phyloP scores from a whole-genome alignment of 345 rosid species.

The Dovyalis caffra region DNA sequence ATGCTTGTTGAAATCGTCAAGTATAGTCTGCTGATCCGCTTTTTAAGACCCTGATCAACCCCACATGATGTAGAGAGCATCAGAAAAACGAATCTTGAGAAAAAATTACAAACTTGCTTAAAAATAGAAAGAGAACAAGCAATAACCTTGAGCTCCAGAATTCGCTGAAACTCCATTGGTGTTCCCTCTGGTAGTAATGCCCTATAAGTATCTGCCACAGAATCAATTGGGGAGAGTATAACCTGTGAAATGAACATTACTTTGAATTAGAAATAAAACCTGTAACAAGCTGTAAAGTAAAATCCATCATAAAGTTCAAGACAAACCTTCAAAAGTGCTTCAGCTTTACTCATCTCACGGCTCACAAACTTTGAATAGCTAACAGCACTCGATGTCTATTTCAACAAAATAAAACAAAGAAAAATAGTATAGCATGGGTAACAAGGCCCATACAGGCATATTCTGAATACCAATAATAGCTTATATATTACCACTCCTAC shows the following conservation, averaged over 20 bases:
- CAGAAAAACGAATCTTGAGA: background rate
- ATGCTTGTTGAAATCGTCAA: slow-evolving; percentile 88
- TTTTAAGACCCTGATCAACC: slow-evolving; percentile 73
- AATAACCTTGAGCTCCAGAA: slow-evolving; percentile 89
- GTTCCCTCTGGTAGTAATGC: slow-evolving; percentile 98
- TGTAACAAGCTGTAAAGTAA: slow-evolving; percentile 3
- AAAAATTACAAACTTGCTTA: background rate
- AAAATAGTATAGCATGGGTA: background rate
- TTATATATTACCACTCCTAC: background rate
- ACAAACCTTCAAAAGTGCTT: slow-evolving; percentile 92
- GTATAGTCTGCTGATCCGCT: slow-evolving; percentile 82
- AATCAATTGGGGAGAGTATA: slow-evolving; percentile 90
- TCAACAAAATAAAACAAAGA: slow-evolving; percentile 16
- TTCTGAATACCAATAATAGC: too few relatives aligned
- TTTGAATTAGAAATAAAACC: background rate
- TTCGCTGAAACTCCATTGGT: slow-evolving; percentile 97
- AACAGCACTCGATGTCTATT: slow-evolving; percentile 78
- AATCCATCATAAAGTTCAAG: slow-evolving; percentile 1
- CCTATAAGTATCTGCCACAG: slow-evolving; percentile 93
- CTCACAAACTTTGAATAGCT: slow-evolving; percentile 92
- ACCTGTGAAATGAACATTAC: slow-evolving; percentile 43
- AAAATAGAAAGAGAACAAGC: slow-evolving; percentile 8
- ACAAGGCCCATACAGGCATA: too few relatives aligned
- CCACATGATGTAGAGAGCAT: background rate
- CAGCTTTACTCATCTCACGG: slow-evolving; percentile 99